A percentile compares a stretch with the other conserved stretches of the same genome.
phyloP scores from a whole-genome alignment of 2,329 filamentous ascomycete species.

The Colletotrichum eleusines region DNA sequence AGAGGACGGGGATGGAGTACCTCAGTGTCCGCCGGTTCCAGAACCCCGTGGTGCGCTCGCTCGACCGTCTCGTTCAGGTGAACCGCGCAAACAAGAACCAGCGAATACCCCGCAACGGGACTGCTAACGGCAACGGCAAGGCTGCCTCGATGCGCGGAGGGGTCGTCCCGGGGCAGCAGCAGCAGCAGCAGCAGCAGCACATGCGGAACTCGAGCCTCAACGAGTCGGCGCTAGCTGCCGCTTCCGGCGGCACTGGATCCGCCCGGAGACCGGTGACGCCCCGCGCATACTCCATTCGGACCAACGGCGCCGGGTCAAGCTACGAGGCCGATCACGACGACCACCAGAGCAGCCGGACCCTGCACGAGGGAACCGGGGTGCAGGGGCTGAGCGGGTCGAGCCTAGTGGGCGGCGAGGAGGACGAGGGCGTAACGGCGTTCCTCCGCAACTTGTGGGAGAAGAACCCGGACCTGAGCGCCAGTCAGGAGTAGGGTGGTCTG shows the following conservation, averaged over 20 bases:
- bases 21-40: conserved; percentile 79
- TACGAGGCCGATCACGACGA: conserved; percentile 60
- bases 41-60: conserved; percentile 75
- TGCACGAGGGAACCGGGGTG: conserved; percentile 41
- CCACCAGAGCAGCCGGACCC: conserved; percentile 50
- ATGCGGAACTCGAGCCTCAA: conserved; percentile 54
- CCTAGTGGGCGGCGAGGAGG: conserved; percentile 61
- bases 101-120: conserved; percentile 59
- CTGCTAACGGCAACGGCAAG: conserved; percentile 54
- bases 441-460: conserved; percentile 73
- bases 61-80: conserved; percentile 56
- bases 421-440: conserved; percentile 63
- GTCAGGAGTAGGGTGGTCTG: conserved; percentile 56
- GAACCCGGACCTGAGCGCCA: conserved; percentile 68
- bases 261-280: conserved; percentile 47
- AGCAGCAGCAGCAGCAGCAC: conserved; percentile 46
- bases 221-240: conserved; percentile 24
- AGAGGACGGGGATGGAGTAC: conserved; percentile 79
- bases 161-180: conserved; percentile 43
- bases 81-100: conserved; percentile 61
- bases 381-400: conserved; percentile 63
- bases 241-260: conserved; percentile 41
- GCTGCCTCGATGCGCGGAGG: conserved; percentile 43
- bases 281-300: conserved; percentile 53
- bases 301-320: conserved; percentile 57